Evolutionary conservation across 768 basidiomycete species (phyloP), one percentile per base, ranked within the genome.

Genomic region (Pleurotus djamor): DNA sequence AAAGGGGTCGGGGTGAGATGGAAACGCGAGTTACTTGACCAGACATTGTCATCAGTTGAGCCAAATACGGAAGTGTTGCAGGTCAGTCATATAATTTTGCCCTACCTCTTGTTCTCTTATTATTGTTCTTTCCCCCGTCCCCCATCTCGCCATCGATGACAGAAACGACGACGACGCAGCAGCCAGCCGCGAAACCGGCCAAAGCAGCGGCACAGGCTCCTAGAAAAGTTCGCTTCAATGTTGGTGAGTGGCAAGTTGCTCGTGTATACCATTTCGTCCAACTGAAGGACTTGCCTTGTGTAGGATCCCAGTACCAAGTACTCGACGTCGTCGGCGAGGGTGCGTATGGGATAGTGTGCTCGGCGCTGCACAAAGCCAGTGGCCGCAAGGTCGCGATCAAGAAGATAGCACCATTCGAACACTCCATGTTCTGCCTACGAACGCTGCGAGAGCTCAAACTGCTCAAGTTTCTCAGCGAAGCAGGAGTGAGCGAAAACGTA

Each of bases 371-470:
- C 70, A 72, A 81, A 54, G 83, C 90, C 0, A 89, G 88, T 0
- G 86, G 88, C 47, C 83, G 91, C 45, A 91, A 87, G 74, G 96
- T 98, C 50, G 96, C 96, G 35, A 97, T 98, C 71, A 98, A 98
- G 75, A 90, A 92, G 65, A 97, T 98, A 71, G 87, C 90, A 0
- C 96, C 96, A 0, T 97, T 98, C 65, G 94, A 95, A 72, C 94
- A 96, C 69, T 87, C 91, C 38, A 92, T 94, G 92, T 95, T 95
- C 73, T 92, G 89, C 69, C 81, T 95, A 3, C 79, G 86, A 12
- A 94, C 92, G 5, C 82, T 94, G 6, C 79, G 92, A 62, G 93
- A 97, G 78, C 90, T 97, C 71, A 98, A 97, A 77, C 85, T 98
- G 14, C 84, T 98, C 56, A 92, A 94, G 78, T 90, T 92, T 58